Base-by-base conservation (phyloP, 2,329 filamentous ascomycete species). In the Dactylella cylindrospora region DNA sequence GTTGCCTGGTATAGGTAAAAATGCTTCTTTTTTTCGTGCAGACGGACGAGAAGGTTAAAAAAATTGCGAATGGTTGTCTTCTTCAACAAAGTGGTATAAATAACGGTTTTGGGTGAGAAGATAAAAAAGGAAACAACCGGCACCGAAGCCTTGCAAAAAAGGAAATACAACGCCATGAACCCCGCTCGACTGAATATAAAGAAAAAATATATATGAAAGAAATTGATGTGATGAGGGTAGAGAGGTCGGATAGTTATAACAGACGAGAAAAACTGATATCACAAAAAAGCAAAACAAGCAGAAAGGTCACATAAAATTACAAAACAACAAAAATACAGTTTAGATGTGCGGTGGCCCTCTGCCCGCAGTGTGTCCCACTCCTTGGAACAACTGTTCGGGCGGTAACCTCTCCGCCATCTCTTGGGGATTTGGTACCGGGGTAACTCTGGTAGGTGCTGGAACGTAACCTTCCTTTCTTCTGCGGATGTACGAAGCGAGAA, bases 401-500 rank as follows among this genome's bases (percentile, higher is more conserved):
- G 59, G 59, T 23, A 64, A 46, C 29, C 59, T 35, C 25, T 64
- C 59, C 23, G 49, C 50, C 59, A 64, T 64, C 26, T 54, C 51
- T 12, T 55, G 50, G 9, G 59, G 22, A 3, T 46, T 29, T 4
- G 51, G 50, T 20, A 73, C 26, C 20, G 66, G 60, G 4, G 65
- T 65, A 19, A 67, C 75, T 25, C 70, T 80, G 13, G 84, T 85
- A 3, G 85, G 84, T 28, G 88, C 87, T n/a, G 84, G 87, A 10
- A 83, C 76, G 67, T 94, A 94, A 43, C 89, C 88, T 71, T 91
- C 86, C 41, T 83, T 81, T 75, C 80, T 84, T 74, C 89, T 85
- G 68, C 88, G 82, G 62, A 85, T 77, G 62, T 87, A 82, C 74
- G 93, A 88, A 54, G 90, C 78, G 36, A 87, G 70, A 64, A 94